A percentile compares a stretch with the other conserved stretches of the same genome.
These are phyloP conservation scores for Guyanaporus albipodus DNA, from an alignment of 768 basidiomycete species.

Conservation along the genomic window DNA sequence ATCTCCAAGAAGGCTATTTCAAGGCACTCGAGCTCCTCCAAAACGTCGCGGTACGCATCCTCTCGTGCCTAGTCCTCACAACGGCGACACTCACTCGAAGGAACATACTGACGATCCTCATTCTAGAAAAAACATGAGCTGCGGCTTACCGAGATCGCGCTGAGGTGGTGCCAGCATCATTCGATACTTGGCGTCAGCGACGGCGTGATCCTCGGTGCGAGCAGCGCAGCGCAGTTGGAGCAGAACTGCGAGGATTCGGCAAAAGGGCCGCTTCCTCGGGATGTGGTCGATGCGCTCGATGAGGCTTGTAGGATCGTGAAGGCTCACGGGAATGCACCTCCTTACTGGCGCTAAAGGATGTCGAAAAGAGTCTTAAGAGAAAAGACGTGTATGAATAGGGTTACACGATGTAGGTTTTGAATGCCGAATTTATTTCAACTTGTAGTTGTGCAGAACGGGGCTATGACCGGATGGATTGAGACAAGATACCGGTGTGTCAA, in stretches of 20 bases:
- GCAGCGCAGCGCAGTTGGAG: conserved; percentile 41
- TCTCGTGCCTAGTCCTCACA: background rate
- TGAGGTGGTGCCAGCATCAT: conserved; percentile 63
- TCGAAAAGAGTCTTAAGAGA: background rate
- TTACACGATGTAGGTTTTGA: no score
- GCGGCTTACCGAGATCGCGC: conserved; percentile 49
- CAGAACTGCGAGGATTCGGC: conserved; percentile 44
- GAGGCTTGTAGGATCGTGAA: conserved; percentile 44
- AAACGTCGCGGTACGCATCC: conserved; percentile 36
- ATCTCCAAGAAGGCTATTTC: conserved; percentile 41
- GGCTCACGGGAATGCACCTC: conserved; percentile 30
- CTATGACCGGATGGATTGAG: no score
- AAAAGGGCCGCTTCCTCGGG: conserved; percentile 53
- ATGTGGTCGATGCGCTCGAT: conserved; percentile 47
- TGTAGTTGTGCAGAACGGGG: no score
- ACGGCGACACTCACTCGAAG: background rate
- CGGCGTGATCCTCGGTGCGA: conserved; percentile 48
- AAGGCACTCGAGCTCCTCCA: conserved; percentile 41
- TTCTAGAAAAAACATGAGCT: conserved; percentile 38
- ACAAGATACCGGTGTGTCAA: no score
- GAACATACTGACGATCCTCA: background rate
- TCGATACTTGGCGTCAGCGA: conserved; percentile 40
- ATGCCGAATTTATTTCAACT: no score
- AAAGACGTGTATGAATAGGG: background rate
- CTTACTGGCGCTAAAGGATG: conserved; percentile 35